Evolutionary conservation across 1,284 basidiomycete species (phyloP).

Genomic region (Moesziomyces parantarcticus): DNA sequence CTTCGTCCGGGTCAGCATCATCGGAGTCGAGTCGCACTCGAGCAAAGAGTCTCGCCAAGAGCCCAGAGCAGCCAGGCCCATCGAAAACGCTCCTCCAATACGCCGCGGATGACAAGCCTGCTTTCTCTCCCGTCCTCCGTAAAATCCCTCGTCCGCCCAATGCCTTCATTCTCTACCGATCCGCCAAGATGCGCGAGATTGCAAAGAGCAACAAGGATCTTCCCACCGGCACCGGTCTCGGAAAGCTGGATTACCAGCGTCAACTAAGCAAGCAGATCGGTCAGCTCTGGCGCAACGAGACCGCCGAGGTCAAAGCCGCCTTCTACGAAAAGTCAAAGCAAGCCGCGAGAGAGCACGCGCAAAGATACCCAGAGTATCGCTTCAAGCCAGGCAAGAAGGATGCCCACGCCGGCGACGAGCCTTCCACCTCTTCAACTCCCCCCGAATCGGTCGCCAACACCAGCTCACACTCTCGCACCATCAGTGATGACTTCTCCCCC

Average conservation of each 20-base stretch:
- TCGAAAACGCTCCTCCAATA: background rate
- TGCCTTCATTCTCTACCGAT: slow-evolving; percentile 46
- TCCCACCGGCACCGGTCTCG: slow-evolving; percentile 9
- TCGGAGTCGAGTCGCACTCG: slow-evolving; percentile 10
- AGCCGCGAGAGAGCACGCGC: slow-evolving; percentile 24
- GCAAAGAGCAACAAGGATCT: slow-evolving; percentile 1
- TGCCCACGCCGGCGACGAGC: background rate
- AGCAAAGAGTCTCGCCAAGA: slow-evolving; percentile 13
- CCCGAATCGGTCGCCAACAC: background rate
- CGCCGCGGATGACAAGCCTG: no score
- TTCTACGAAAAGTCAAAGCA: slow-evolving; percentile 34
- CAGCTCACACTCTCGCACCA: no score
- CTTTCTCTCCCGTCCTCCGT: slow-evolving; percentile 7
- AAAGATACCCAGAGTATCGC: slow-evolving; percentile 34
- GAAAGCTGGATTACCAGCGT: slow-evolving; percentile 42
- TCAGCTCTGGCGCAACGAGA: slow-evolving; percentile 35
- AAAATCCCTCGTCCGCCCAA: slow-evolving; percentile 43
- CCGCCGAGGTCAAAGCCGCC: slow-evolving; percentile 15
- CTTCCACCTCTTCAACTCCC: background rate
- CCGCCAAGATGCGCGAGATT: slow-evolving; percentile 32
- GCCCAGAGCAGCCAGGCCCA: background rate
- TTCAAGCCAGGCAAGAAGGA: slow-evolving; percentile 22
- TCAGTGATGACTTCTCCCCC: slow-evolving; percentile 13
- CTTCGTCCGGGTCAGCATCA: slow-evolving; percentile 2
- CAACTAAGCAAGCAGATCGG: slow-evolving; percentile 34